Percentiles rank a stretch among this genome's conserved stretches.
These are phyloP conservation scores for Rosa lucieae DNA, from an alignment of 306 rosid genomes.

Conservation along the genomic window DNA sequence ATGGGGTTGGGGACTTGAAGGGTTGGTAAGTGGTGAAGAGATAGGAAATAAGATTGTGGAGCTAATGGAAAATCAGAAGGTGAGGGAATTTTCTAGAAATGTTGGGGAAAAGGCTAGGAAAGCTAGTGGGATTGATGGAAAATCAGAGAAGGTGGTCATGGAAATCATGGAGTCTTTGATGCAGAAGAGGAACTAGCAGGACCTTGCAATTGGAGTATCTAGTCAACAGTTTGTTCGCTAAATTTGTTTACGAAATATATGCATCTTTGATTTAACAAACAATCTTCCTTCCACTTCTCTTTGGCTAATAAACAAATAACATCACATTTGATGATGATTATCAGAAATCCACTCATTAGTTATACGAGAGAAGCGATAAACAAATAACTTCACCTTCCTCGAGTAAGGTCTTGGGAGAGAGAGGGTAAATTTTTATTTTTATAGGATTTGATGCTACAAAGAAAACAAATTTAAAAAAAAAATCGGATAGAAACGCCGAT, in stretches of 20 bases:
- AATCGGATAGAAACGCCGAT: no score
- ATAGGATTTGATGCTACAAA: no score
- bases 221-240: background rate
- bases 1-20: conserved; percentile 25
- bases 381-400: no score
- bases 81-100: conserved; percentile 18
- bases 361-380: no score
- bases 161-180: conserved; percentile 1
- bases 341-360: no score
- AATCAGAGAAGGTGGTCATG: conserved; percentile 23
- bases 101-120: conserved; percentile 21
- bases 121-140: conserved; percentile 18
- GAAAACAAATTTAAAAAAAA: no score
- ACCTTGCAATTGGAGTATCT: background rate
- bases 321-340: no score
- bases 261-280: no score
- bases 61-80: conserved; percentile 18
- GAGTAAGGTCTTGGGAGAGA: no score
- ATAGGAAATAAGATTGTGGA: conserved; percentile 12
- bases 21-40: conserved; percentile 23
- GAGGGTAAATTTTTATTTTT: no score
- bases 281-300: no score
- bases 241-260: background rate
- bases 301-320: no score
- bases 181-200: conserved; percentile 6